Evolutionary conservation across 257 asterid species (phyloP).

Genomic region (Ophiorrhiza pumila): DNA sequence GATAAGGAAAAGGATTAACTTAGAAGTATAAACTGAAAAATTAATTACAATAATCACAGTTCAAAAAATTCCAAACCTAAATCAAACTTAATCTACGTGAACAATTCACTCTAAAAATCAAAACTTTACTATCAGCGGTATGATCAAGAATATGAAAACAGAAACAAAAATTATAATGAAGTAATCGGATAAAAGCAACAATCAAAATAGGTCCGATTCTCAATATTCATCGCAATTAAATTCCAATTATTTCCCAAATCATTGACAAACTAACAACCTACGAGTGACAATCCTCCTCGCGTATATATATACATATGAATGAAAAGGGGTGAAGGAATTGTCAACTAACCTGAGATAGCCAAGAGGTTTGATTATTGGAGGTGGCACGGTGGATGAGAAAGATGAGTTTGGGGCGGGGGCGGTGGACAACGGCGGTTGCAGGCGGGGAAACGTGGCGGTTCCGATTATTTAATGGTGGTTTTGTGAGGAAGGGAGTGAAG

Average conservation of each 20-base stretch:
- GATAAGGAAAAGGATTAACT: background rate
- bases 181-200: background rate
- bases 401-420: background rate
- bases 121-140: background rate
- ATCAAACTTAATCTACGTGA: background rate
- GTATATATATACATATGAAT: background rate
- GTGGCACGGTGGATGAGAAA: background rate
- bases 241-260: background rate
- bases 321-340: background rate
- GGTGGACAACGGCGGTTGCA: conserved; percentile 6
- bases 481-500: background rate
- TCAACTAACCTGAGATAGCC: conserved; percentile 3
- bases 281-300: background rate
- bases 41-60: background rate
- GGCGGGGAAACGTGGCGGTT: conserved; percentile 4
- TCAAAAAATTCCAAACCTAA: background rate
- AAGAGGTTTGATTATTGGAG: background rate
- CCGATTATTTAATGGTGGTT: conserved; percentile 15
- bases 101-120: background rate
- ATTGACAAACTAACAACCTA: background rate
- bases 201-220: background rate
- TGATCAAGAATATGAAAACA: background rate
- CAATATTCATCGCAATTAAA: background rate
- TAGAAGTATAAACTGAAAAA: background rate
- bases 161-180: background rate